Conservation (phyloP, 1,284 basidiomycete genomes). For the Cutaneotrichosporon mucoides region DNA sequence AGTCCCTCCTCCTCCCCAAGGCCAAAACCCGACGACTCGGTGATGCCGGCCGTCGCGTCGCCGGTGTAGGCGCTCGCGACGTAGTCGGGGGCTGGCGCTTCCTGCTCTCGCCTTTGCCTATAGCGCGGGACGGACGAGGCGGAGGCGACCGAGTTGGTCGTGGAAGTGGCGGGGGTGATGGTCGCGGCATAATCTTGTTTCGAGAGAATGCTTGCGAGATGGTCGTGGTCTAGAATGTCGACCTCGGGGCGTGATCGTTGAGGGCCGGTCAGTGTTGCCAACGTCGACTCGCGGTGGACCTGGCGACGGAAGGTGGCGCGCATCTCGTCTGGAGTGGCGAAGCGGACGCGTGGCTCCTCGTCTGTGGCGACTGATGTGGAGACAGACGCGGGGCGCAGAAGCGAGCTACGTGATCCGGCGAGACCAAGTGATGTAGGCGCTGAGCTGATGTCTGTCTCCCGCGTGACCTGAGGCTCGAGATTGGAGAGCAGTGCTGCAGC, state of each 20-base stretch:
- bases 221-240: background rate
- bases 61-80: slow-evolving; percentile 6
- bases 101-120: background rate
- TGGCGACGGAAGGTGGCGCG: background rate
- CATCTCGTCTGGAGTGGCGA: background rate
- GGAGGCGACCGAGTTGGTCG: background rate
- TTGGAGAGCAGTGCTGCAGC: background rate
- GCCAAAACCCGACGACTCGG: slow-evolving; percentile 11
- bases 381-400: background rate
- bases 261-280: background rate
- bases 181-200: background rate
- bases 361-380: background rate
- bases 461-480: background rate
- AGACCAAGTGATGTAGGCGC: background rate
- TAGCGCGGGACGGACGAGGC: background rate
- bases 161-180: background rate
- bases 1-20: slow-evolving; percentile 14
- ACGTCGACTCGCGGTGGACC: background rate
- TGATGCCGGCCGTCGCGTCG: slow-evolving; percentile 2
- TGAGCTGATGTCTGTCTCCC: background rate
- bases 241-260: background rate
- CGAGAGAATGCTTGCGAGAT: background rate
- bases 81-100: background rate
- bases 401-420: background rate
- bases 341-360: background rate